Conservation (phyloP, 2,329 filamentous ascomycete species). For the Colletotrichum camelliae region DNA sequence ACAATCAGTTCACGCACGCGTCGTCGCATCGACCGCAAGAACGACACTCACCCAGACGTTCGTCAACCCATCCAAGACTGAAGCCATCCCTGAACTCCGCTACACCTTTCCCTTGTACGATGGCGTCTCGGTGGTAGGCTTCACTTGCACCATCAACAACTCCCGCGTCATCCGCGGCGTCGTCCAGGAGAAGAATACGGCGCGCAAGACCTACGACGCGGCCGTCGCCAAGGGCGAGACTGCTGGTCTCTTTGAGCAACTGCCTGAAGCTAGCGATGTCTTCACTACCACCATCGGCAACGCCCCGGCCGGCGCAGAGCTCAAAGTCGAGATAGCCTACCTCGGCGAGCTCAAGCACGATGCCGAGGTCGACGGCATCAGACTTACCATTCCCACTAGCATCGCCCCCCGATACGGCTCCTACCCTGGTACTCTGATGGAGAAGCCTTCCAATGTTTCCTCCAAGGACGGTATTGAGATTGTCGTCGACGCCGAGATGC, state of each 20-base stretch:
- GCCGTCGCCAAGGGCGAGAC: conserved; percentile 64
- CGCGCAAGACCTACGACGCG: conserved; percentile 62
- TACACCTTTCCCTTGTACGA: conserved; percentile 78
- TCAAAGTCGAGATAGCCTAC: conserved; percentile 69
- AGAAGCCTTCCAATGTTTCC: conserved; percentile 10
- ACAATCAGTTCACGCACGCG: conserved; percentile 63
- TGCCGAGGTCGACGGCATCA: conserved; percentile 68
- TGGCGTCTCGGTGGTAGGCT: conserved; percentile 72
- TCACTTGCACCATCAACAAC: conserved; percentile 65
- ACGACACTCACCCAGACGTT: conserved; percentile 63
- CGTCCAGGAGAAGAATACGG: conserved; percentile 70
- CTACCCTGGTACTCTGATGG: conserved; percentile 41
- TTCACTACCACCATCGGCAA: conserved; percentile 74
- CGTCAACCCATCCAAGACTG: conserved; percentile 53
- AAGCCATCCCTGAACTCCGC: conserved; percentile 48
- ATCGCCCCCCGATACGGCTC: conserved; percentile 72
- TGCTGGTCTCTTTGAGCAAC: conserved; percentile 70
- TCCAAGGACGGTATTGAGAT: conserved; percentile 26
- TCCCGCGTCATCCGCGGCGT: conserved; percentile 65
- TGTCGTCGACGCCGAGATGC: conserved; percentile 48
- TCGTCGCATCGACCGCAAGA: conserved; percentile 58
- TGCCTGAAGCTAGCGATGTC: conserved; percentile 64
- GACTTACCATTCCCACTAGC: conserved; percentile 71
- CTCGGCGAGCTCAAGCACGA: conserved; percentile 77
- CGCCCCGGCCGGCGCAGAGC: conserved; percentile 60